phyloP scores from a whole-genome alignment of 768 basidiomycete genomes.

The Serendipita vermifera region DNA sequence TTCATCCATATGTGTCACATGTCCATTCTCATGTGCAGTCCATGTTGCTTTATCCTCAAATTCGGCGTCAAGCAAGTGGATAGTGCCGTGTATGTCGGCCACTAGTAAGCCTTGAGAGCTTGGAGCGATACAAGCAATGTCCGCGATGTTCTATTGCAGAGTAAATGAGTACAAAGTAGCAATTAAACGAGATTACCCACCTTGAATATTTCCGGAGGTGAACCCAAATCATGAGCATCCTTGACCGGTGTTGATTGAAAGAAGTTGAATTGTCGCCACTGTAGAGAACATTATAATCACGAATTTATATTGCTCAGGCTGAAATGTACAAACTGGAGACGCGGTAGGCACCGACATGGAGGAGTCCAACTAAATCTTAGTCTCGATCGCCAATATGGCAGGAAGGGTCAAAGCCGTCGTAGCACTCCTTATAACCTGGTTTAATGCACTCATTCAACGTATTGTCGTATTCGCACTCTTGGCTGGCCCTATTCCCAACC shows the following conservation, averaged over 20 bases:
- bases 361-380: no score
- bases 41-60: constrained; percentile 62
- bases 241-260: constrained; percentile 69
- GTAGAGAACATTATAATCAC: not conserved
- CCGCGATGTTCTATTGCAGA: constrained; percentile 39
- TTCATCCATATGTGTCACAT: constrained; percentile 81
- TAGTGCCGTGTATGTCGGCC: constrained; percentile 74
- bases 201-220: constrained; percentile 66
- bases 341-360: no score
- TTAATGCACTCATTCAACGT: constrained; percentile 21
- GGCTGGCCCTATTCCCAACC: constrained; percentile 73
- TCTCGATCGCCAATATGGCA: no score
- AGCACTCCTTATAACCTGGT: not conserved
- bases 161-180: constrained; percentile 21
- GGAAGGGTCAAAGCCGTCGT: no score
- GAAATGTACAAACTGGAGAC: no score
- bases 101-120: constrained; percentile 58
- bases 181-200: constrained; percentile 25
- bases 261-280: constrained; percentile 89
- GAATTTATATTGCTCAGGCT: no score
- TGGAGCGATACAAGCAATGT: constrained; percentile 50
- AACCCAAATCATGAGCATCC: constrained; percentile 63
- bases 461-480: constrained; percentile 54
- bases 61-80: constrained; percentile 61
- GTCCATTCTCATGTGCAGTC: constrained; percentile 65